A percentile compares a stretch with the other conserved stretches of the same genome.
Evolutionary conservation across 371 early-diverging fungal genomes (phyloP).

Genomic region (Polyrhizophydium stewartii): DNA sequence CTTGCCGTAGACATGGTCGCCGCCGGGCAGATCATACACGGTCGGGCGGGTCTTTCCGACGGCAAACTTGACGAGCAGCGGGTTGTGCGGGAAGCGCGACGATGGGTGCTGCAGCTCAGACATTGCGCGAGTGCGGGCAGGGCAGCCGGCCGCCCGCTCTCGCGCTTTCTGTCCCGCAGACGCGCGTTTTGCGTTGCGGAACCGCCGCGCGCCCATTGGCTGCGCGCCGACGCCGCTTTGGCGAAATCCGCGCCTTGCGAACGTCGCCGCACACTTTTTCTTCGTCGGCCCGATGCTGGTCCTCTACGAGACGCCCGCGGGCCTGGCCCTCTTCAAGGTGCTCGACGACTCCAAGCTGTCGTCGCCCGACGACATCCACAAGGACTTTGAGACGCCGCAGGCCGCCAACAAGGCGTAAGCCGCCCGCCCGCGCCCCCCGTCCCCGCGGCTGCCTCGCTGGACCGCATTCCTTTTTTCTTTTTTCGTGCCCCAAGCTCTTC

Average conservation of each 20-base stretch:
- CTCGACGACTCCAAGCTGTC: constrained; percentile 64
- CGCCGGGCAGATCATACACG: constrained; percentile 38
- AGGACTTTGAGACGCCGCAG: constrained; percentile 73
- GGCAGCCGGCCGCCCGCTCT: too few relatives aligned
- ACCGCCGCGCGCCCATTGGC: too few relatives aligned
- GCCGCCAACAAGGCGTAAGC: constrained; percentile 79
- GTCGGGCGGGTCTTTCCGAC: constrained; percentile 45
- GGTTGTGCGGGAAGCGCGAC: constrained; percentile 19
- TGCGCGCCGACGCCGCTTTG: too few relatives aligned
- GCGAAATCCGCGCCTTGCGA: too few relatives aligned
- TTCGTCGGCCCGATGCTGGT: constrained; percentile 30
- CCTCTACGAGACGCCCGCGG: constrained; percentile 94
- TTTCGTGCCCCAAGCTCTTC: too few relatives aligned
- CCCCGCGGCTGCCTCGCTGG: too few relatives aligned
- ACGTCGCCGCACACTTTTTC: too few relatives aligned
- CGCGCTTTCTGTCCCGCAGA: too few relatives aligned
- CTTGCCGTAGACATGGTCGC: constrained; percentile 46
- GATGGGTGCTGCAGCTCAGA: neutral
- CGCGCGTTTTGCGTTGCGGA: too few relatives aligned
- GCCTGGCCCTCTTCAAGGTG: constrained; percentile 94
- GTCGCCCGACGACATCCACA: constrained; percentile 81
- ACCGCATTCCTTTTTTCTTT: too few relatives aligned
- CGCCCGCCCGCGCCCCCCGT: too few relatives aligned
- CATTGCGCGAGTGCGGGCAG: too few relatives aligned
- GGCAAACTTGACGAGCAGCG: constrained; percentile 35